These are phyloP conservation scores for Penicillium palitans DNA, from an alignment of 2,329 filamentous ascomycete genomes.

Conservation along the genomic window DNA sequence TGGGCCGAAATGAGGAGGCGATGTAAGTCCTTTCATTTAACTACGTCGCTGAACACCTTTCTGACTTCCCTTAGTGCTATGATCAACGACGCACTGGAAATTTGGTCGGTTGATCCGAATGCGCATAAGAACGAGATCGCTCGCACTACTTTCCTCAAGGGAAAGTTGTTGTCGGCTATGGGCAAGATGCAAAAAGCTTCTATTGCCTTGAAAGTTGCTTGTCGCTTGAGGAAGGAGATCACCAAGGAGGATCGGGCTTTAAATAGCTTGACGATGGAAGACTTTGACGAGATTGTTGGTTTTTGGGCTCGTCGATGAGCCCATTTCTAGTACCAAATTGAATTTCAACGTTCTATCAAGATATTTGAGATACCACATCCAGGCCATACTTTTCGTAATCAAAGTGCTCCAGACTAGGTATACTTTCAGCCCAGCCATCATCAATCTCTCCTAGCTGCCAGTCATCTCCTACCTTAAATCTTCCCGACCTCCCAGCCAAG, in stretches of 20 bases:
- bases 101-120: constrained; percentile 13
- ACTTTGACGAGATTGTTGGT: constrained; percentile 26
- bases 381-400: constrained; percentile 43
- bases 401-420: constrained; percentile 41
- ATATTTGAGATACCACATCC: not conserved
- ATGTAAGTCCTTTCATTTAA: not conserved
- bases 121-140: constrained; percentile 24
- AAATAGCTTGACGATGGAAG: constrained; percentile 16
- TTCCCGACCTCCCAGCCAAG: constrained; percentile 27
- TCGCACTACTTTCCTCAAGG: constrained; percentile 26
- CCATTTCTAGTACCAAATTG: not conserved
- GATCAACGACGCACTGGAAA: constrained; percentile 18
- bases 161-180: constrained; percentile 15
- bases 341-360: not conserved
- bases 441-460: constrained; percentile 38
- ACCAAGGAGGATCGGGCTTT: constrained; percentile 20
- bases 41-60: not conserved
- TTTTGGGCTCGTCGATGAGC: constrained; percentile 11
- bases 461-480: constrained; percentile 31
- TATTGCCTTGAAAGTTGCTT: constrained; percentile 18
- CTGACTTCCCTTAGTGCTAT: constrained; percentile 15
- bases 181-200: constrained; percentile 21
- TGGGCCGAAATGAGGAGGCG: not conserved
- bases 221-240: constrained; percentile 24
- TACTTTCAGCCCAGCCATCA: constrained; percentile 42